Evolutionary conservation across 768 basidiomycete genomes (phyloP), one percentile per base, ranked within the genome.

Genomic region (Trametes sanguinea): DNA sequence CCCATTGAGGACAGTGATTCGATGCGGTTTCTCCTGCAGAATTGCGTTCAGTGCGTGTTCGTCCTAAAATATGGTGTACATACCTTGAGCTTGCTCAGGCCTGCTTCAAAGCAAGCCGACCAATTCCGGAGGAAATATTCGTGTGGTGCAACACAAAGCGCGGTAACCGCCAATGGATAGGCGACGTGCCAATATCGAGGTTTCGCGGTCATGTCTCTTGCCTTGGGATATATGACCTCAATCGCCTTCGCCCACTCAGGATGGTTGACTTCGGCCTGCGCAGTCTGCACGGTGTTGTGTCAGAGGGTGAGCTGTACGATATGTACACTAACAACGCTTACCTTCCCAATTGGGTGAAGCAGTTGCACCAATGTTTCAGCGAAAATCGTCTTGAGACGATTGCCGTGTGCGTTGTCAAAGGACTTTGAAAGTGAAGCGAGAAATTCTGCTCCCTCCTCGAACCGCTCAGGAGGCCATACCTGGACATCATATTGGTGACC

Each of bases 241-340:
- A 95, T 90, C 0, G 95, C 94, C 71, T 92, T 94, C 5, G 89
- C 92, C 95, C 95, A 98, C 66, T 90, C 82, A 0, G 95, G 95
- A 73, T 95, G 90, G 68, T 97, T 97, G 51, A 95, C 94, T 76
- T 98, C 95, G 6, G 93, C 95, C 76, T 95, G 94, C 0, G 93
- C 95, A 42, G 90, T 95, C 91, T 95, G 55, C 37, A 7, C 37
- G 33, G 5, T 22, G 32, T 17, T 32, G 9, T 30, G 4, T 42
- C 2, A 30, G 10, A 1, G 33, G 10, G 2, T 39, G 11, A 46
- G 6, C 29, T 22, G 22, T 22, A 1, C 22, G 22, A 22, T 22
- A 1, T 1, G 22, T 22, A 22, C 1, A 22, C 22, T 1, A 1
- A 22, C 22, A 22, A 1, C 1, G 51, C 74, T 45, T 60, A 90